Evolutionary conservation across 2,329 filamentous ascomycete genomes (phyloP), one percentile per base, ranked within the genome.

Genomic region (Dactylellina haptotyla): DNA sequence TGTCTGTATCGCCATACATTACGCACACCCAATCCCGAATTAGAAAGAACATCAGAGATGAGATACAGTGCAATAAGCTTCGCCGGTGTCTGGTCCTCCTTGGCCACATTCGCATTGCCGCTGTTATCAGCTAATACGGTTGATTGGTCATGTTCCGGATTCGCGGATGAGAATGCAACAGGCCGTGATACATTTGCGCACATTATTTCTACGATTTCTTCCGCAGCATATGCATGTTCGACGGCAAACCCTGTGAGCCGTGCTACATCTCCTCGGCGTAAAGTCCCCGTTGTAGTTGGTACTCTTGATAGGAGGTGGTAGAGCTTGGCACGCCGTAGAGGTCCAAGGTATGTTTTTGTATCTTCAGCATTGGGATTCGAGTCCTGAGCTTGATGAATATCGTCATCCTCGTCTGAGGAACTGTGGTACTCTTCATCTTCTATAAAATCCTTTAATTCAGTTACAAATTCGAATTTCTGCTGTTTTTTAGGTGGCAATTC

Each of bases 191-290:
- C 85, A 78, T 99, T 98, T 0, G 88, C 85, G 0, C 96, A 86
- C 37, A 98, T 88, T 81, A 96, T 87, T 54, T 94, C 87, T n/a
- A 96, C 93, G 34, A 97, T 89, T 82, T 98, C 95, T 75, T 96
- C 91, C 1, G 77, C 77, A 10, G 92, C 90, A 14, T 93, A 95
- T 1, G 93, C 91, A 79, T 98, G 92, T 1, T 89, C 89, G 64
- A 98, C 92, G 10, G 93, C 93, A 81, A 98, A 97, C 2, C 90
- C 87, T 0, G 93, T 94, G 1, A 97, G 85, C 3, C 93, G 87
- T 0, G 92, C 93, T 48, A 98, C 87, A 78, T 98, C 92, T 1
- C 92, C 93, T 78, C 92, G 92, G 26, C 91, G 87, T 25, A 97
- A 84, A 76, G 87, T 90, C 1, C 88, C 87, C 39, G 92, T 87